Evolutionary conservation across 257 asterid genomes (phyloP).

Genomic region (Solanum paucissectum): DNA sequence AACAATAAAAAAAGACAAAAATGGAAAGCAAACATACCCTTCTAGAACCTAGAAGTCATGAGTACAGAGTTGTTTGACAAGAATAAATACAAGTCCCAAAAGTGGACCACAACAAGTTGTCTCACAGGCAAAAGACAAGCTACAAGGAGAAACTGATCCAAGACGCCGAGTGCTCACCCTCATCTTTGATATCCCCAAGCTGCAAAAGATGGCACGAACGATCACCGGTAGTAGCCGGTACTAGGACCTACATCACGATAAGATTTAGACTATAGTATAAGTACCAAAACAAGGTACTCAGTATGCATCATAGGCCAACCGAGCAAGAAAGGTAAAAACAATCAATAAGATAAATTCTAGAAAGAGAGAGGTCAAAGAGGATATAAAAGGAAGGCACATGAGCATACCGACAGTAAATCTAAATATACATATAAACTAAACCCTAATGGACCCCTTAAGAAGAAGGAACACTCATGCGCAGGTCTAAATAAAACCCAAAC

Average conservation of each 20-base stretch:
- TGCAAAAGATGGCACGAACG: background rate
- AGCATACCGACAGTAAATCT: background rate
- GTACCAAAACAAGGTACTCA: background rate
- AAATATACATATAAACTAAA: too few relatives aligned
- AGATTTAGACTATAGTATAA: background rate
- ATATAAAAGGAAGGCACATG: background rate
- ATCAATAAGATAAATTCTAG: background rate
- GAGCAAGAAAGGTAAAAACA: background rate
- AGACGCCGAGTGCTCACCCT: background rate
- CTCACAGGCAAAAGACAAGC: background rate
- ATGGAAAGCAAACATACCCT: too few relatives aligned
- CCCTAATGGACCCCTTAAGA: background rate
- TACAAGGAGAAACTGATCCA: background rate
- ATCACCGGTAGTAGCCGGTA: background rate
- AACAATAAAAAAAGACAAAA: too few relatives aligned
- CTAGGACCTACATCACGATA: background rate
- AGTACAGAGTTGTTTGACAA: too few relatives aligned
- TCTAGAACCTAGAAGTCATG: too few relatives aligned
- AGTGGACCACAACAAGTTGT: background rate
- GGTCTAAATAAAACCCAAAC: background rate
- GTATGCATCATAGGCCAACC: background rate
- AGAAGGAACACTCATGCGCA: background rate
- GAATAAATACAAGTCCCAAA: too few relatives aligned
- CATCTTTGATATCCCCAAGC: too few relatives aligned
- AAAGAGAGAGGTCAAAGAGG: background rate